Evolutionary conservation across 306 rosid genomes (phyloP), one percentile per base, ranked within the genome.

Genomic region (Amphicarpaea edgeworthii): DNA sequence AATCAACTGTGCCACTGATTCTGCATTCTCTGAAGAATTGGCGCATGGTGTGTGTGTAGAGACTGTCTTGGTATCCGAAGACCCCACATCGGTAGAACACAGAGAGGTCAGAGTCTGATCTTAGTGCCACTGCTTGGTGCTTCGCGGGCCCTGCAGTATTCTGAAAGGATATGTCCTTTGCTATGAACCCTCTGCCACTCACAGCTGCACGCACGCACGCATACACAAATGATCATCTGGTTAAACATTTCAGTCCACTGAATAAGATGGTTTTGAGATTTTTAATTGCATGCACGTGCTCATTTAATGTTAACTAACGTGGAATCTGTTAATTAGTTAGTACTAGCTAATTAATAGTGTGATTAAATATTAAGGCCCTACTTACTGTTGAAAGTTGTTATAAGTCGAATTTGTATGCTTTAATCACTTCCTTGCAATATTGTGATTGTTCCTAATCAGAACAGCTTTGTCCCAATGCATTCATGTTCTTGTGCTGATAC

Each of bases 11-110:
- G 79, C 99, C 99, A 1, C 73, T 83, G 54, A 95, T 88, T 3
- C 16, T 82, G 80, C 99, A 95, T 4, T 95, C 97, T 34, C 95
- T 70, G 79, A 72, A 95, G 78, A 95, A 95, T 46, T 95, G 99
- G 9, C 99, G 96, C 99, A 90, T 92, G 7, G 97, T 68, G 88
- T 95, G 99, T 1, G 99, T 80, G 54, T 90, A 95, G 7, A 95
- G 86, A 15, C 90, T 86, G 83, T 95, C 99, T 79, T 95, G 97
- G 85, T 68, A 92, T 0, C 93, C 97, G 4, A 57, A 79, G 7
- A 92, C 77, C 8, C 84, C 85, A 12, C 96, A 90, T 1, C 93
- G 69, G 72, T 77, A 92, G 70, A 85, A 95, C 2, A 88, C 99
- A 0, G 97, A 86, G 1, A 95, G 90, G 70, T 95, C 99, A 0